Conservation (phyloP, 352 stramenopile genomes). For the Pythium aphanidermatum region DNA sequence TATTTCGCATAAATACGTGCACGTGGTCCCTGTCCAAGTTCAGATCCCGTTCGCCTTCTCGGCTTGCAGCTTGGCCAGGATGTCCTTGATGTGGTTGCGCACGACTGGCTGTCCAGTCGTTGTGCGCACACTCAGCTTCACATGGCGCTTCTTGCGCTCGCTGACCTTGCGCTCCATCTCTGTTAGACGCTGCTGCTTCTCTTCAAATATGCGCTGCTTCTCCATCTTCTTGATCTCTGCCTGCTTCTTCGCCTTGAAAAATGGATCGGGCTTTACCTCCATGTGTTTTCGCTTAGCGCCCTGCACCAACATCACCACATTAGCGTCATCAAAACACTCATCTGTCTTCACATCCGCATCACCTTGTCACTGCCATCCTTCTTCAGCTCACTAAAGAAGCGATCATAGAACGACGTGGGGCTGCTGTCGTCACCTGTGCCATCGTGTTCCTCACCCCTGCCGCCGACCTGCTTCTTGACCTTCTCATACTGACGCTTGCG, state of each 20-base stretch:
- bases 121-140: constrained; percentile 79
- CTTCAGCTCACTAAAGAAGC: constrained; percentile 62
- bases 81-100: constrained; percentile 82
- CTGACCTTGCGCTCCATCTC: constrained; percentile 70
- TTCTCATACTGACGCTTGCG: constrained; percentile 77
- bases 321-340: not conserved
- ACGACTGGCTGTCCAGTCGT: constrained; percentile 75
- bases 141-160: constrained; percentile 82
- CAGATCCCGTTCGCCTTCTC: constrained; percentile 34
- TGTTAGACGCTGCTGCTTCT: constrained; percentile 43
- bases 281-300: constrained; percentile 15
- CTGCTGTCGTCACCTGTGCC: constrained; percentile 3
- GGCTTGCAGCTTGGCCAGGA: constrained; percentile 59
- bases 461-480: constrained; percentile 53
- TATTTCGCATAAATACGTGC: constrained; percentile 17
- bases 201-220: constrained; percentile 31
- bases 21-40: not conserved
- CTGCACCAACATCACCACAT: not conserved
- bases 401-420: constrained; percentile 70
- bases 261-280: constrained; percentile 60
- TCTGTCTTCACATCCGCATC: not conserved
- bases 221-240: constrained; percentile 47
- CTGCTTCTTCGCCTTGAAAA: constrained; percentile 84
- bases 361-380: constrained; percentile 15
- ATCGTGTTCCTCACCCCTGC: constrained; percentile 5